phyloP scores from a whole-genome alignment of 371 early-diverging fungal species.

The Nematocida sp. region DNA sequence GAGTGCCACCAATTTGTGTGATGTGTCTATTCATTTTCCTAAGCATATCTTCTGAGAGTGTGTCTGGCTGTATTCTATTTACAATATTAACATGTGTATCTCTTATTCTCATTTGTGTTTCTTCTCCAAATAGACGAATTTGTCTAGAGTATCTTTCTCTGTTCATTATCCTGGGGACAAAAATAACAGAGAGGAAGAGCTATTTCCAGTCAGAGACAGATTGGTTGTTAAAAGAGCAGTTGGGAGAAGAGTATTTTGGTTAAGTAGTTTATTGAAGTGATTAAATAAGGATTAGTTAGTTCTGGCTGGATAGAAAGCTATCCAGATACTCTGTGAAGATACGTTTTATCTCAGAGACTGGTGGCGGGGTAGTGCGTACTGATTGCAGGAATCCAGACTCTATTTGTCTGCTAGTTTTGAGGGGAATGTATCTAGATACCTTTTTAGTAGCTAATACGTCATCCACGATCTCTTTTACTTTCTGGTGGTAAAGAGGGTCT shows the following conservation, averaged over 20 bases:
- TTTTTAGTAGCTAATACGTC: slow-evolving; percentile 5
- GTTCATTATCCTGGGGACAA: neutral
- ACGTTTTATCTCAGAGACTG: neutral
- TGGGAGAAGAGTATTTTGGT: too few species aligned
- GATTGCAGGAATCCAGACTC: slow-evolving; percentile 20
- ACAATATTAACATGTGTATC: slow-evolving; percentile 6
- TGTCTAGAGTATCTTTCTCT: slow-evolving; percentile 59
- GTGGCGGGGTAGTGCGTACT: slow-evolving; percentile 11
- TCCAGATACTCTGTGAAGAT: slow-evolving; percentile 25
- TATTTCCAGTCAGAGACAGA: too few species aligned
- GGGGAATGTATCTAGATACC: slow-evolving; percentile 8
- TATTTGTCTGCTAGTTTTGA: slow-evolving; percentile 12
- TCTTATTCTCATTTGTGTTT: slow-evolving; percentile 52
- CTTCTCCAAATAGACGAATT: slow-evolving; percentile 59
- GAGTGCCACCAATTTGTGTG: neutral
- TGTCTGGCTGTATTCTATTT: neutral
- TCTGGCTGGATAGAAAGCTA: slow-evolving; percentile 17
- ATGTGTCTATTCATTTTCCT: too few species aligned
- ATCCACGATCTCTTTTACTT: slow-evolving; percentile 23
- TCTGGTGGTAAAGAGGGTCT: slow-evolving; percentile 10
- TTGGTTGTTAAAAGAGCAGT: too few species aligned
- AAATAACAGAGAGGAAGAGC: neutral
- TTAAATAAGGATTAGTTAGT: neutral
- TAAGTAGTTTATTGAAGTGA: too few species aligned
- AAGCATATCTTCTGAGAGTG: too few species aligned